Base-by-base conservation (phyloP, 306 rosid genomes). In the Pterocarpus santalinus region DNA sequence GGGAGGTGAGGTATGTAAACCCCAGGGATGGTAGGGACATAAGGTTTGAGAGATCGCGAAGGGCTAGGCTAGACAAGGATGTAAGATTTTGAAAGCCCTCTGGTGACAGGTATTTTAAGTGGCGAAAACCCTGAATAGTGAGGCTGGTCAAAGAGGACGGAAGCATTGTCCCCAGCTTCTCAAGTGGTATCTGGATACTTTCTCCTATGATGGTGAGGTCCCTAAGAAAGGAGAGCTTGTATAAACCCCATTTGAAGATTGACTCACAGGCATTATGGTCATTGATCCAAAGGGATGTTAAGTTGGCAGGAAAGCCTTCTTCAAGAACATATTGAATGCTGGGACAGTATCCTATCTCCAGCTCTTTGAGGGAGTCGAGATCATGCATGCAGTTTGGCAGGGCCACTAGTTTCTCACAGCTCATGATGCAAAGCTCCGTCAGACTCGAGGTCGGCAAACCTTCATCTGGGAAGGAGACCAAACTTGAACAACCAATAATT, bases 1-100 rank as follows among this genome's bases (percentile, higher is more conserved):
- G 87, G 55, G 78, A 80, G 70, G 58, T 43, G 41, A 84, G 87
- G 60, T 8, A 60, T 5, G 14, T 62, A 75, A 84, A 55, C 38
- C 58, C 75, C 33, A 69, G 11, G 70, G 69, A 49, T 22, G 79
- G 69, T n/a, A 69, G 58, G 8, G 13, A 32, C 64, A 34, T 10
- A 5, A 79, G 81, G 63, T 80, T 80, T 30, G 49, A 64, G 56
- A 80, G 78, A 11, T 38, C 33, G 0, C 1, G 0, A 0, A 80
- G 74, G 10, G 0, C 0, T n/a, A 84, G 60, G 0, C 8, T 0
- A 0, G 16, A 53, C 30, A 84, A 65, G 52, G 87, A 53, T 47
- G 70, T 75, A 49, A 60, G 39, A 58, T 60, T 74, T 7, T 36
- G 75, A 65, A 69, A 84, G 33, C 41, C 68, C 15, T 65, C 8